These are phyloP conservation scores for Murraya koenigii DNA, from an alignment of 345 rosid species.

Conservation along the genomic window DNA sequence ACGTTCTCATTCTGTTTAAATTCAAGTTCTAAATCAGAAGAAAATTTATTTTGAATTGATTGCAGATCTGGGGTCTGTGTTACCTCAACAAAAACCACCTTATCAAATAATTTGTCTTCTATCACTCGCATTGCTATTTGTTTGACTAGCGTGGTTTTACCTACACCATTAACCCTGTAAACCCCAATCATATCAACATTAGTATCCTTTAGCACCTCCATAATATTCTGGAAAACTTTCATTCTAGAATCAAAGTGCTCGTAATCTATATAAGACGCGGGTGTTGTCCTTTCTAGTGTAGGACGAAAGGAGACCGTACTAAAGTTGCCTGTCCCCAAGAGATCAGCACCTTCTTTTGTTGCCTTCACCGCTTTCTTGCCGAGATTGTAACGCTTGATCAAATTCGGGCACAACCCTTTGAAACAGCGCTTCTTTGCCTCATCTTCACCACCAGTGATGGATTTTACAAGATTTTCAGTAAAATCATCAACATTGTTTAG, in stretches of 20 bases:
- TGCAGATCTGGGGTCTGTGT: not conserved
- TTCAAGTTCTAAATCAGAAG: not conserved
- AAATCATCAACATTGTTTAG: not conserved
- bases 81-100: not conserved
- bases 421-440: constrained; percentile 5
- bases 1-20: not conserved
- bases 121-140: not conserved
- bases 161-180: not conserved
- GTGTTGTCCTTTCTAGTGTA: not conserved
- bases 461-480: not conserved
- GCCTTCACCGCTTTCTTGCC: not conserved
- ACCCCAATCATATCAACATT: not conserved
- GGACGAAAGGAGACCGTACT: not conserved
- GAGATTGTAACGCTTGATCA: not conserved
- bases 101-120: no score
- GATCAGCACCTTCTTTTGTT: not conserved
- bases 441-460: not conserved
- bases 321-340: not conserved
- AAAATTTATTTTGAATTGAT: constrained; percentile 7
- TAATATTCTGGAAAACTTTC: not conserved
- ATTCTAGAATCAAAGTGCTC: not conserved
- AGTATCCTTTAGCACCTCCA: constrained; percentile 1
- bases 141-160: constrained; percentile 17
- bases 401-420: not conserved
- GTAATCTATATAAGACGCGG: not conserved